Evolutionary conservation across 139 green algal species (phyloP).

Genomic region (Haematococcus sp.): DNA sequence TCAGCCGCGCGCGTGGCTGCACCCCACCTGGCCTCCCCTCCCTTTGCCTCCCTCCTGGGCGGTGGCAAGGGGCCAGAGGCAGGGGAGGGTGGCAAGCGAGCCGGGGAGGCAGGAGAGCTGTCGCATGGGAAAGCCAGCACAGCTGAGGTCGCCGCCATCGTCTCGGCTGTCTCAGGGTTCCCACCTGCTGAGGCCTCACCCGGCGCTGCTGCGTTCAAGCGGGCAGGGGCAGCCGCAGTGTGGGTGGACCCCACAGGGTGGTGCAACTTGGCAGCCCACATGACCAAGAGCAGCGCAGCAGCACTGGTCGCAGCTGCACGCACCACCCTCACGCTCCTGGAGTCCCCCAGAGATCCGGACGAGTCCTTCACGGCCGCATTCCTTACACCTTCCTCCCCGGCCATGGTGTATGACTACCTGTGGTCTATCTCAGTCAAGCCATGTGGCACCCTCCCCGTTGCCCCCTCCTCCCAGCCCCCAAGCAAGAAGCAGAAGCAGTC

Average conservation of each 20-base stretch:
- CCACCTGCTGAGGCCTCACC: constrained; percentile 1
- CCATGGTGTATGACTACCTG: constrained; percentile 58
- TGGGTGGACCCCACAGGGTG: constrained; percentile 65
- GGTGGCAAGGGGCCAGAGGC: background rate
- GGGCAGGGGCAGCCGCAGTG: constrained; percentile 28
- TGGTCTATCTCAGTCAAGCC: constrained; percentile 31
- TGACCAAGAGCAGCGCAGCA: constrained; percentile 38
- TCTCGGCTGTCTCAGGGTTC: too few species aligned
- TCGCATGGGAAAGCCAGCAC: too few species aligned
- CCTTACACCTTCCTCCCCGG: constrained; percentile 10
- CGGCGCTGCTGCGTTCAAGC: background rate
- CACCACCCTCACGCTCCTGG: constrained; percentile 42
- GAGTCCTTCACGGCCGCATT: constrained; percentile 58
- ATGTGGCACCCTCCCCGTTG: too few species aligned
- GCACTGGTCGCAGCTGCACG: constrained; percentile 33
- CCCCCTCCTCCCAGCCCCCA: too few species aligned
- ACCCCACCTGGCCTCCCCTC: background rate
- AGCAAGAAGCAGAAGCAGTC: background rate
- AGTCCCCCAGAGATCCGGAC: constrained; percentile 31
- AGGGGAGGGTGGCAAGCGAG: too few species aligned
- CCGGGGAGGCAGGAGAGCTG: too few species aligned
- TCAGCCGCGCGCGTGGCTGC: background rate
- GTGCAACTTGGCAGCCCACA: constrained; percentile 56
- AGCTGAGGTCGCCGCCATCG: too few species aligned
- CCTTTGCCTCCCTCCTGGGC: background rate